phyloP scores from a whole-genome alignment of 352 stramenopile species.

The Phytopythium ostracodes region DNA sequence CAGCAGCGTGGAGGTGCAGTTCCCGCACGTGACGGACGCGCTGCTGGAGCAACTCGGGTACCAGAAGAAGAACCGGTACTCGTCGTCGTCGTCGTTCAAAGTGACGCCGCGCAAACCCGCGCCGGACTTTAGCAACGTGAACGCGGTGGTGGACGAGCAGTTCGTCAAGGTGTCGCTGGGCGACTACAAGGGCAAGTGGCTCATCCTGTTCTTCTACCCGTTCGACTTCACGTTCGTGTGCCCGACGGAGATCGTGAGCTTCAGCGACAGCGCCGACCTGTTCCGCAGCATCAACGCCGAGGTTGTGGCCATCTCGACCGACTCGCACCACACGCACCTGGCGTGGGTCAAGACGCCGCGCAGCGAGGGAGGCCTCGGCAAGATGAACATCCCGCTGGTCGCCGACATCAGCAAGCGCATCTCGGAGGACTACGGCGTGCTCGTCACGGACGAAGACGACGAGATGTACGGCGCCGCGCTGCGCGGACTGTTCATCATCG shows the following conservation, averaged over 20 bases:
- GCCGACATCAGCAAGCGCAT: constrained; percentile 84
- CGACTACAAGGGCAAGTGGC: constrained; percentile 75
- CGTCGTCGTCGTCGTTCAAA: constrained; percentile 38
- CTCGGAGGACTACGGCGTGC: constrained; percentile 79
- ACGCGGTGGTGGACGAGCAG: constrained; percentile 74
- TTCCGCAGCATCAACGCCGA: constrained; percentile 82
- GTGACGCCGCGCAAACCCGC: constrained; percentile 71
- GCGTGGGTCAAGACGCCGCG: constrained; percentile 80
- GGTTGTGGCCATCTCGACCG: constrained; percentile 74
- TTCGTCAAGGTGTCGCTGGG: constrained; percentile 77
- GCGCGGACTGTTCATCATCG: constrained; percentile 82
- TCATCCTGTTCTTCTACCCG: constrained; percentile 87
- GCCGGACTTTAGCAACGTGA: constrained; percentile 68
- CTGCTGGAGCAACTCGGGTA: constrained; percentile 74
- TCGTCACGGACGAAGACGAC: constrained; percentile 79
- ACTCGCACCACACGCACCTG: constrained; percentile 85
- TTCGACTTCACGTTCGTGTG: constrained; percentile 89
- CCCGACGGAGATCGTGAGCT: constrained; percentile 80
- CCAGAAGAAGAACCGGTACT: constrained; percentile 81
- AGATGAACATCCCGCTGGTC: constrained; percentile 83
- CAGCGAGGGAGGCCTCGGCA: constrained; percentile 66
- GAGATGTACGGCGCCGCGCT: constrained; percentile 75
- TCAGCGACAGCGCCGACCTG: constrained; percentile 60
- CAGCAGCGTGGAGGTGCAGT: constrained; percentile 64
- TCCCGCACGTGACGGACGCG: constrained; percentile 70